Evolutionary conservation across 2,329 filamentous ascomycete species (phyloP), one percentile per base, ranked within the genome.

Genomic region (Aspergillus ibericus): DNA sequence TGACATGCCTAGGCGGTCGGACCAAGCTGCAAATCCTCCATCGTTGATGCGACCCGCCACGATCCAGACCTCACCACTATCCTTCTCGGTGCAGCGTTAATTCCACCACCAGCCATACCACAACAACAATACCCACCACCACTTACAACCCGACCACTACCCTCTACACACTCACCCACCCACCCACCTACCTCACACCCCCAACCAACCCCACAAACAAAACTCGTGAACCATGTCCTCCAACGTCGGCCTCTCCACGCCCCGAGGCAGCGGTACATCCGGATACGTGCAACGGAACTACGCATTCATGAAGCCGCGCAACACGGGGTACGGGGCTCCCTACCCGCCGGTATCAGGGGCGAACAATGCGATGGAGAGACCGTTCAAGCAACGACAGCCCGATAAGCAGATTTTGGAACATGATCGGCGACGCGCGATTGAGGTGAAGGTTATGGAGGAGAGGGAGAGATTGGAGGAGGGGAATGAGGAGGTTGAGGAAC

Each of bases 211-310:
- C 13, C 16, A 9, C 5, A 44, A 2, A 42, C n/a, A 50, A n/a
- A 40, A 10, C 15, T n/a, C n/a, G n/a, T 29, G 42, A 18, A 38
- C 27, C n/a, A 98, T 98, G 95, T 95, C 93, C 60, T 92, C 95
- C 66, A 99, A 99, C 80, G 95, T 99, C 71, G 96, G 95, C 58
- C 91, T 99, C 69, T 88, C 89, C 58, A 99, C 95, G 4, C 95
- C 95, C 3, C 89, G 95, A 70, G 95, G 95, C 66, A 96, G 91
- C 73, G 95, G 95, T 49, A 99, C 95, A 58, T 98, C 93, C 1
- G 95, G 95, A 73, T 98, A 98, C 75, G 93, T 99, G 57, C 93
- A 98, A 78, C 91, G 92, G 76, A 99, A 98, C 80, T 86, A 92
- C 35, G 95, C 95, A 16, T 88, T 93, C 72, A 87, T 97, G 68